Evolutionary conservation across 2,329 filamentous ascomycete species (phyloP).

Genomic region (Cytospora piceae): DNA sequence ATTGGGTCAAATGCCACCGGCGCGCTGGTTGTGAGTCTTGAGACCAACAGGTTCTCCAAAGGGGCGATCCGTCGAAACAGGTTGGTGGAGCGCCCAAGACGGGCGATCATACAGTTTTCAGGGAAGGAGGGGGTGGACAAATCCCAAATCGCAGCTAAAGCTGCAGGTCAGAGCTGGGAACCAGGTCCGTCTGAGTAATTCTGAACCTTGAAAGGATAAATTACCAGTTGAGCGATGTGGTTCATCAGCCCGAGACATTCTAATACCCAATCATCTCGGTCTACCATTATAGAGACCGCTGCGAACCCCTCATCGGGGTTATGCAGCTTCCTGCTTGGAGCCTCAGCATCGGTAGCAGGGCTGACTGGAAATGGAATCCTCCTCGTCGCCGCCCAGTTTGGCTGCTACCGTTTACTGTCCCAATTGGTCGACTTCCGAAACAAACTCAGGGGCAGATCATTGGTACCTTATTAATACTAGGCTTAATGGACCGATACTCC

Average conservation of each 20-base stretch:
- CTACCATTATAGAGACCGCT: neutral
- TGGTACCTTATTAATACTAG: constrained; percentile 1
- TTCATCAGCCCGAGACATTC: constrained; percentile 9
- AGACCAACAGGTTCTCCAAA: constrained; percentile 6
- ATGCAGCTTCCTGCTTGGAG: constrained; percentile 16
- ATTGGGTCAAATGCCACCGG: neutral
- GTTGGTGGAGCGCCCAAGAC: neutral
- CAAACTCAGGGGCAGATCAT: neutral
- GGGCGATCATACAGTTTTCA: constrained; percentile 11
- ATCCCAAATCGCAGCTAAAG: constrained; percentile 12
- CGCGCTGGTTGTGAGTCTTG: constrained; percentile 12
- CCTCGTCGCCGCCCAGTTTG: neutral
- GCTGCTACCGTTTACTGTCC: constrained; percentile 17
- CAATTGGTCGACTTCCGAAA: constrained; percentile 23
- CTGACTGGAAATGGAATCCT: constrained; percentile 2
- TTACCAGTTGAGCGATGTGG: constrained; percentile 8
- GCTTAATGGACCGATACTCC: constrained; percentile 5
- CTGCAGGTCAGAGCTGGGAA: constrained; percentile 22
- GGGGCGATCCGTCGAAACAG: constrained; percentile 14
- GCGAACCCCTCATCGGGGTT: constrained; percentile 11
- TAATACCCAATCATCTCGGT: constrained; percentile 15
- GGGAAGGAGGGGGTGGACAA: constrained; percentile 3
- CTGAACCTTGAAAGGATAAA: constrained; percentile 14
- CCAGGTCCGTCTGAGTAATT: constrained; percentile 12
- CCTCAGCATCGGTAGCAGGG: constrained; percentile 7